Base-by-base conservation (phyloP, 148 eudicot genomes). In the Rhododendron ovatum region DNA sequence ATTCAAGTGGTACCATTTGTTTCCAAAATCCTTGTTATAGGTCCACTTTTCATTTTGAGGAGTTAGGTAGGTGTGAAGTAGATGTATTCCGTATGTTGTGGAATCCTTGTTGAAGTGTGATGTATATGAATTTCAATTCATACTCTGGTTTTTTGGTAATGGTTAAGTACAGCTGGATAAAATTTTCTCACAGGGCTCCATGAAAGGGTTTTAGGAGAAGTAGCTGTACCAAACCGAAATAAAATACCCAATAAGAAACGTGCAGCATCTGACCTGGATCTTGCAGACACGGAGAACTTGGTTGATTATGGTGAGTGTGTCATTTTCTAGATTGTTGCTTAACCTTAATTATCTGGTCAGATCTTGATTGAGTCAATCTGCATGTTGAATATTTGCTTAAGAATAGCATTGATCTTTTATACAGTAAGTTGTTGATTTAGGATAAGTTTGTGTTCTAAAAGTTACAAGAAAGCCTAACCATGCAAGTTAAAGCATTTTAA, bases 161-260 rank as follows among this genome's bases (percentile, higher is more conserved):
- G 50, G 33, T 47, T 87, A 24, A 67, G 26, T 65, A 28, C 35
- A 43, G 78, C 43, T 86, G 78, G 77, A 80, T 45, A 80, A 50
- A 30, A 45, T 61, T 61, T 28, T 24, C 33, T 43, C 0, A 81
- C 90, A 88, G 94, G 87, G 51, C 51, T 86, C 53, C 82, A 71
- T 80, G 87, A 84, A 74, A 33, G 86, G 41, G 91, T 67, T 45
- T 51, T 84, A 50, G 89, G 85, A 77, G 80, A 87, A 82, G 84
- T 88, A 35, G 88, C 82, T 82, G 85, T 43, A 37, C 85, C 84
- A 75, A 86, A 74, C 59, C 65, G 69, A 2, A 89, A 82, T 78
- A 88, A 85, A 86, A 91, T 86, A 84, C 61, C 86, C 35, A 89
- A 87, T 22, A 93, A 89, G 81, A 93, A 91, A 88, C 88, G 93